Evolutionary conservation across 225 moss, liverwort and hornwort genomes (phyloP).

Genomic region (Sphagnum tenellum): DNA sequence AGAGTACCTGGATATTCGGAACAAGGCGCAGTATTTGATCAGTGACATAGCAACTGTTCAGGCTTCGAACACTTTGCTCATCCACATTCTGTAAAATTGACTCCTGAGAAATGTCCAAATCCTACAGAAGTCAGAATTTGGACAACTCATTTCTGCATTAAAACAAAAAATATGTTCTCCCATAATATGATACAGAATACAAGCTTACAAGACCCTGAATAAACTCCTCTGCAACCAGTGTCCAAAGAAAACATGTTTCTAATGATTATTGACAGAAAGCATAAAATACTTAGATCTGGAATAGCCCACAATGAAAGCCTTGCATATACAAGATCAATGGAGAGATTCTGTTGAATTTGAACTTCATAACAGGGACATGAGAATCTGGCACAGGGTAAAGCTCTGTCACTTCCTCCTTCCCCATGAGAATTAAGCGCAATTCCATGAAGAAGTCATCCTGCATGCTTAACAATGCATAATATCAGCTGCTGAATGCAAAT

Average conservation of each 20-base stretch:
- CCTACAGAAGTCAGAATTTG: slow-evolving; percentile 14
- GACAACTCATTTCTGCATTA: not conserved
- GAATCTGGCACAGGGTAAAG: slow-evolving; percentile 95
- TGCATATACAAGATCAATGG: slow-evolving; percentile 88
- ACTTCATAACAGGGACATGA: slow-evolving; percentile 96
- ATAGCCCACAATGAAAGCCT: slow-evolving; percentile 81
- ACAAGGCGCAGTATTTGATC: slow-evolving; percentile 94
- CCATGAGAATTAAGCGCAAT: slow-evolving; percentile 46
- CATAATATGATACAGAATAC: not conserved
- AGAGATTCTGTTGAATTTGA: slow-evolving; percentile 84
- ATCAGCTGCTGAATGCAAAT: not conserved
- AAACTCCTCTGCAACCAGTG: not conserved
- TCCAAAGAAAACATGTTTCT: not conserved
- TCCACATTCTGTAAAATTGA: slow-evolving; percentile 84
- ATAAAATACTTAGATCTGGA: slow-evolving; percentile 42
- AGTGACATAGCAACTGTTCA: slow-evolving; percentile 94
- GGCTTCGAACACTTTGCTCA: slow-evolving; percentile 94
- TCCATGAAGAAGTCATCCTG: slow-evolving; percentile 84
- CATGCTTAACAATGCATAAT: not conserved
- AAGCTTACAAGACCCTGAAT: not conserved
- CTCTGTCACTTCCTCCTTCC: slow-evolving; percentile 80
- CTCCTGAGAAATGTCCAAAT: slow-evolving; percentile 89
- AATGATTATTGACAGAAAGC: not conserved
- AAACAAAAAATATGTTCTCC: too few relatives aligned
- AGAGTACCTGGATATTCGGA: slow-evolving; percentile 61